Base-by-base conservation (phyloP, 176 grass and related monocot species). In the Aegilops speltoides region DNA sequence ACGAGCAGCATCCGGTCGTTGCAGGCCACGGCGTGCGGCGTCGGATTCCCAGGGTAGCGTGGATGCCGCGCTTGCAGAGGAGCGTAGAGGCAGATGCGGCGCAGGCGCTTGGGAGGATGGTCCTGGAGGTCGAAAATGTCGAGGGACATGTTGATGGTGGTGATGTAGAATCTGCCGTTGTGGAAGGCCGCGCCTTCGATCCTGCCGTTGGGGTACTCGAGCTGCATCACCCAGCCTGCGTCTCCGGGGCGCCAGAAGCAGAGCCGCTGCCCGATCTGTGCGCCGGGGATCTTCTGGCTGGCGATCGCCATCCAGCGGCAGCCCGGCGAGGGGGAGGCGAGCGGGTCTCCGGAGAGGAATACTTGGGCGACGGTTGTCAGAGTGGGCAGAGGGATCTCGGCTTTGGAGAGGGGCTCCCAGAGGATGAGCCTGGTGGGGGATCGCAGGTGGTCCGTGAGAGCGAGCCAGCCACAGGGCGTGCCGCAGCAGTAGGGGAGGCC, bases 231-330 rank as follows among this genome's bases (percentile, higher is more conserved):
- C 78, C 78, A 87, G 33, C 32, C 9, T 6, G 75, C 48, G 5
- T 86, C 64, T 23, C 48, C 75, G 0, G 64, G 76, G 7, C 64
- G 32, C 64, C 76, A 86, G 46, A 86, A 32, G 64, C 31, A 73
- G 4, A 60, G 12, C 24, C 7, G 23, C 17, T 74, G 36, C 63
- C 64, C 75, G 52, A 45, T 7, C 2, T 4, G 2, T 5, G 22
- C 11, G 22, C 22, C 16, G 31, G 66, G 66, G 31, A 20, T 5
- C 16, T 10, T 34, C 8, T 68, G 31, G 66, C 66, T 69, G 8
- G 66, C 66, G 66, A 69, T 37, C 6, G 70, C 66, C 66, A 68
- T 68, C 66, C 31, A 34, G 37, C 37, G 36, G 36, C 36, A 38
- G 15, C 31, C 31, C 66, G 15, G 32, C 32, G 31, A 36, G 32